Conservation (phyloP, 2,329 filamentous ascomycete species). For the Parastagonospora nodorum region DNA sequence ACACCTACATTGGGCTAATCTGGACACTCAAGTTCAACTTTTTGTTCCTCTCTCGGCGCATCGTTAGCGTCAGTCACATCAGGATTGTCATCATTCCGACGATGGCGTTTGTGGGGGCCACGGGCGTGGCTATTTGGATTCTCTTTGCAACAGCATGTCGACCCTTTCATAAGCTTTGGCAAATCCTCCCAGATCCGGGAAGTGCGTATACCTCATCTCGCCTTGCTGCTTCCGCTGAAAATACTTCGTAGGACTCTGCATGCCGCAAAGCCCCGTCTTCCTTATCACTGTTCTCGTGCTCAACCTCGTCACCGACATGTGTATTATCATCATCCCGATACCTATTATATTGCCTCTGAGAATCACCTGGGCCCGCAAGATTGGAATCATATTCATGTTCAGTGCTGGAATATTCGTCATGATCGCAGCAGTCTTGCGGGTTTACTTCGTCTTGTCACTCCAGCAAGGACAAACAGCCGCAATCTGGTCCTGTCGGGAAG, state of each 20-base stretch:
- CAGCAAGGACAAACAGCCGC: neutral
- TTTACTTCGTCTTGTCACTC: neutral
- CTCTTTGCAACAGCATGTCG: conserved; percentile 33
- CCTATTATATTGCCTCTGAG: conserved; percentile 24
- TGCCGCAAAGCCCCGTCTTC: conserved; percentile 40
- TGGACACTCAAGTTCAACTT: conserved; percentile 52
- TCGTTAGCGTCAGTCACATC: conserved; percentile 12
- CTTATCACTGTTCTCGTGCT: conserved; percentile 42
- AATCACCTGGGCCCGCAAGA: neutral
- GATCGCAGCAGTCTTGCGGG: neutral
- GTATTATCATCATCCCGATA: conserved; percentile 45
- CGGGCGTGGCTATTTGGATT: conserved; percentile 19
- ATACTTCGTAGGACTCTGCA: conserved; percentile 22
- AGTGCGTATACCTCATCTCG: conserved; percentile 25
- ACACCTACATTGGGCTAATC: conserved; percentile 44
- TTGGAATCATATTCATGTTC: neutral
- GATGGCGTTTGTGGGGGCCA: neutral
- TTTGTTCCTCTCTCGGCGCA: conserved; percentile 48
- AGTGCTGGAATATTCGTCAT: neutral
- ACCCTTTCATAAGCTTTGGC: conserved; percentile 44
- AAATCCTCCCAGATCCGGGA: conserved; percentile 47
- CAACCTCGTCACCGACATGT: conserved; percentile 44
- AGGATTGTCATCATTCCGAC: neutral
- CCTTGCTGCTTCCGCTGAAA: neutral
- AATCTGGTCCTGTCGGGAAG: neutral